Evolutionary conservation across 352 stramenopile genomes (phyloP).

Genomic region (Phytophthora hybrid): DNA sequence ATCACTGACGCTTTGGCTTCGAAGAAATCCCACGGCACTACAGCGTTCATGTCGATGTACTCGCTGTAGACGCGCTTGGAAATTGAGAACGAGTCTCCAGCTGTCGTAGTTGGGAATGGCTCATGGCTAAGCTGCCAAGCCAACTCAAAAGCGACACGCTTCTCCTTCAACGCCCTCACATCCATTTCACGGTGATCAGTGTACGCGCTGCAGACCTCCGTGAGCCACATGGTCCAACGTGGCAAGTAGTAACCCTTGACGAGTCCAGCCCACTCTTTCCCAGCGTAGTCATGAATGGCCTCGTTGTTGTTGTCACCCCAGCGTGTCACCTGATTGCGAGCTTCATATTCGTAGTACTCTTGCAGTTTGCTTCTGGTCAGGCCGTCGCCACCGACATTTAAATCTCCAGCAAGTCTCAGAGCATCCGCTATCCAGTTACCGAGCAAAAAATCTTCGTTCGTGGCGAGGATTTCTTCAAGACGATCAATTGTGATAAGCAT

Average conservation of each 20-base stretch:
- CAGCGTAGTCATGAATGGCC: slow-evolving; percentile 77
- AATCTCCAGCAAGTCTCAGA: slow-evolving; percentile 47
- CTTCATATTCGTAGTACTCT: slow-evolving; percentile 83
- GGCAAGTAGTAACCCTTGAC: slow-evolving; percentile 72
- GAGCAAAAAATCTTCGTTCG: slow-evolving; percentile 76
- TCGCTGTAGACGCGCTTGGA: no score
- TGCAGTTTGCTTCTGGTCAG: slow-evolving; percentile 34
- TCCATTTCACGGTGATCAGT: slow-evolving; percentile 63
- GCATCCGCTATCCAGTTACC: slow-evolving; percentile 76
- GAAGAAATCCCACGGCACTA: no score
- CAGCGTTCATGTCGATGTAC: no score
- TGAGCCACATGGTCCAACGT: slow-evolving; percentile 82
- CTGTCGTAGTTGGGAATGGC: slow-evolving; percentile 45
- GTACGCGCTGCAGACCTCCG: slow-evolving; percentile 72
- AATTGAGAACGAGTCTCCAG: no score
- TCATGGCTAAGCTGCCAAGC: slow-evolving; percentile 74
- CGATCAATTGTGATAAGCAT: slow-evolving; percentile 58
- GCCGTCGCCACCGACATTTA: slow-evolving; percentile 18
- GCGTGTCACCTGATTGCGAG: slow-evolving; percentile 79
- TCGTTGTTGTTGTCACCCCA: slow-evolving; percentile 83
- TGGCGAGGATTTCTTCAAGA: slow-evolving; percentile 69
- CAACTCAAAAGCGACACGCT: slow-evolving; percentile 66
- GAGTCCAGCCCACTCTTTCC: slow-evolving; percentile 81
- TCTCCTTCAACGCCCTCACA: slow-evolving; percentile 46
- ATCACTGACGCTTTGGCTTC: no score